These are phyloP conservation scores for Myriosclerotinia curreyana DNA, from an alignment of 2,329 filamentous ascomycete species.

Conservation along the genomic window DNA sequence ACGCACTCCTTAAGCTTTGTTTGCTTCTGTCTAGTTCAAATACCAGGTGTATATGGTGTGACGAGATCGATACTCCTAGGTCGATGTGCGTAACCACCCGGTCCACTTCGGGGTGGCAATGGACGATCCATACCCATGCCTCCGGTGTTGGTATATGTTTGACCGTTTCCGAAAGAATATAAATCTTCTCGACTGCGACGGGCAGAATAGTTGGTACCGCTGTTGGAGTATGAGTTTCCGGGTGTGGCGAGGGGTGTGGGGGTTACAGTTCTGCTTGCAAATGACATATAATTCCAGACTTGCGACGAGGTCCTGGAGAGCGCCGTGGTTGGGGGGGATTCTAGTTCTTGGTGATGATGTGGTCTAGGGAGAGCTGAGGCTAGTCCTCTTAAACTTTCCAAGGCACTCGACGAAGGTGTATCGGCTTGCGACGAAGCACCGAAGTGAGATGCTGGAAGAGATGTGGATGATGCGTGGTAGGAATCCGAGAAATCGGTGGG, in stretches of 20 bases:
- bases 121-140: slow-evolving; percentile 50
- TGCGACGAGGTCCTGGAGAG: slow-evolving; percentile 31
- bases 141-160: slow-evolving; percentile 40
- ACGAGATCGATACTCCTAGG: slow-evolving; percentile 63
- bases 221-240: slow-evolving; percentile 31
- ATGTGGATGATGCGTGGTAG: slow-evolving; percentile 41
- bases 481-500: slow-evolving; percentile 21
- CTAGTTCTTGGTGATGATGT: slow-evolving; percentile 18
- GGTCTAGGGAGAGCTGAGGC: slow-evolving; percentile 34
- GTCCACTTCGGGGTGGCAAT: slow-evolving; percentile 52
- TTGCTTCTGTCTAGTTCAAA: not conserved
- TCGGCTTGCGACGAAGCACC: slow-evolving; percentile 18
- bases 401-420: slow-evolving; percentile 31
- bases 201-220: slow-evolving; percentile 24
- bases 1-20: not conserved
- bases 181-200: slow-evolving; percentile 32
- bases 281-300: slow-evolving; percentile 38
- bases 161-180: slow-evolving; percentile 28
- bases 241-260: slow-evolving; percentile 33
- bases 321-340: slow-evolving; percentile 22
- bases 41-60: slow-evolving; percentile 45
- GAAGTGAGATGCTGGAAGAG: slow-evolving; percentile 39
- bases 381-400: slow-evolving; percentile 34
- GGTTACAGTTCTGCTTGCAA: slow-evolving; percentile 30
- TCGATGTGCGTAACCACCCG: slow-evolving; percentile 51